A percentile compares a stretch with the other conserved stretches of the same genome.
Evolutionary conservation across 495 filamentous ascomycete species (phyloP).

Genomic region (Choiromyces venosus): DNA sequence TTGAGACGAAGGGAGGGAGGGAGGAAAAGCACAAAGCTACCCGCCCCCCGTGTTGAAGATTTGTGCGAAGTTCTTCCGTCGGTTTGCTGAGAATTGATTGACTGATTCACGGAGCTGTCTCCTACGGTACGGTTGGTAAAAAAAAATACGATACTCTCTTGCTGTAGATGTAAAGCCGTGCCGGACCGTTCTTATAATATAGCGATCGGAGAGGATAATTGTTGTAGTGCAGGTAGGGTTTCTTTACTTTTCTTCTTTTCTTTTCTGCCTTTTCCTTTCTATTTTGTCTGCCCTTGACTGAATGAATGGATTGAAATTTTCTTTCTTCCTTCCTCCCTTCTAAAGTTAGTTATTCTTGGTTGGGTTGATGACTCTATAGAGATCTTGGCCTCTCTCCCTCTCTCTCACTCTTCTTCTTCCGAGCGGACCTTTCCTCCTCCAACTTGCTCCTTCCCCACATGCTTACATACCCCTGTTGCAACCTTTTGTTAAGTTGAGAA

Average conservation of each 20-base stretch:
- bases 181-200: background rate
- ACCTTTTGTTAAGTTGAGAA: background rate
- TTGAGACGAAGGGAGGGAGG: background rate
- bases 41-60: too few relatives aligned
- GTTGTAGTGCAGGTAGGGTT: background rate
- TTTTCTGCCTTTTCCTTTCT: background rate
- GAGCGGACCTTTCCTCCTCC: background rate
- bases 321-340: background rate
- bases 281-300: background rate
- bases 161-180: background rate
- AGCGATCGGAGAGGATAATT: background rate
- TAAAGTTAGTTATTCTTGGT: background rate
- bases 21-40: background rate
- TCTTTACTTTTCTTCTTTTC: background rate
- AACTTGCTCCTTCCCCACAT: background rate
- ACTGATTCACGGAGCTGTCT: background rate
- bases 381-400: conserved; percentile 2
- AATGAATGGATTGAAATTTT: background rate
- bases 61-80: background rate
- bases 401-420: too few relatives aligned
- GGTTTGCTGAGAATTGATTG: background rate
- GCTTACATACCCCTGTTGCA: background rate
- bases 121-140: background rate
- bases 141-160: background rate
- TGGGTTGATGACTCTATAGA: background rate